These are phyloP conservation scores for Chrysoporthe deuterocubensis DNA, from an alignment of 2,329 filamentous ascomycete genomes.

Conservation along the genomic window DNA sequence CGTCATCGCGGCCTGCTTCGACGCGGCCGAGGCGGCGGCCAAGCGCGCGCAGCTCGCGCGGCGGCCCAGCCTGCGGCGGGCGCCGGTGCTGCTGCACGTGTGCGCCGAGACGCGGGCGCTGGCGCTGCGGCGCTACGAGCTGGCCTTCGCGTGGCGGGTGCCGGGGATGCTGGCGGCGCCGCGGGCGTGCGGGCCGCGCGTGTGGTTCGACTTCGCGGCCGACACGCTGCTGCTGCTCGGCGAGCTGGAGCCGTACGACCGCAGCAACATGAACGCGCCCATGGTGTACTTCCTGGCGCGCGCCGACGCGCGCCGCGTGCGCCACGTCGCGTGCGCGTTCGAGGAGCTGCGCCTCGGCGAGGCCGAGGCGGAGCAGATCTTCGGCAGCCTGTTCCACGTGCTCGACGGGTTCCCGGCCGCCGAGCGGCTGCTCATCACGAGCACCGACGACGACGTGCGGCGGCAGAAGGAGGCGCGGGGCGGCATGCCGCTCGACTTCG, in stretches of 20 bases:
- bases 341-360: constrained; percentile 48
- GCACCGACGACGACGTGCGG: constrained; percentile 43
- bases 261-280: constrained; percentile 51
- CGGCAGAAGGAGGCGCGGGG: constrained; percentile 24
- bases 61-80: constrained; percentile 26
- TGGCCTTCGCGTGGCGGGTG: constrained; percentile 51
- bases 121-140: constrained; percentile 49
- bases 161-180: constrained; percentile 42
- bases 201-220: constrained; percentile 53
- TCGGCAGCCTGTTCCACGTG: constrained; percentile 52
- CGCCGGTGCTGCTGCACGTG: constrained; percentile 50
- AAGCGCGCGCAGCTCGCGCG: constrained; percentile 33
- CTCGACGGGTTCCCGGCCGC: constrained; percentile 48
- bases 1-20: constrained; percentile 48
- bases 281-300: constrained; percentile 52
- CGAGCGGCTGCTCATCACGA: constrained; percentile 45
- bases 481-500: constrained; percentile 16
- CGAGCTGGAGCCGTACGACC: constrained; percentile 52
- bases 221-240: constrained; percentile 54
- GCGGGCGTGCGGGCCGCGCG: constrained; percentile 37
- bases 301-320: constrained; percentile 49
- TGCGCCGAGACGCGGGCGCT: constrained; percentile 48
- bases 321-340: constrained; percentile 49
- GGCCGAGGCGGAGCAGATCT: constrained; percentile 49
- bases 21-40: constrained; percentile 35